Conservation (phyloP, 2,329 filamentous ascomycete species). For the Fusarium ramigenum region DNA sequence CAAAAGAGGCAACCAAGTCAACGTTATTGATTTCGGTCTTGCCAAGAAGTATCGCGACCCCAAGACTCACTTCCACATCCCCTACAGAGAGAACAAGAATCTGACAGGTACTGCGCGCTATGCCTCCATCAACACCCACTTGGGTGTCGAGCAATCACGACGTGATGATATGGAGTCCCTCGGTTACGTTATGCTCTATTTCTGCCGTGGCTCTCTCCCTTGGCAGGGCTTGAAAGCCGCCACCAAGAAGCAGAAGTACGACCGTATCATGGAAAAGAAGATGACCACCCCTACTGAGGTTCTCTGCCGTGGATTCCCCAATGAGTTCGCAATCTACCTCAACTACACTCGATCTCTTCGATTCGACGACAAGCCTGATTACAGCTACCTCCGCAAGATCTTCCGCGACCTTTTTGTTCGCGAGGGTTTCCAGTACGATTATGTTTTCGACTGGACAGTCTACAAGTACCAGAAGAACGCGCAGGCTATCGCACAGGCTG, state of each 20-base stretch:
- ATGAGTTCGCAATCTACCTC: constrained; percentile 99
- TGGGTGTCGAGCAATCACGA: constrained; percentile 98
- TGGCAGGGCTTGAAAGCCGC: constrained; percentile 99
- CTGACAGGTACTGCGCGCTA: constrained; percentile 98
- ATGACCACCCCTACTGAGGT: constrained; percentile 99
- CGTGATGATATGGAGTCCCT: constrained; percentile 99
- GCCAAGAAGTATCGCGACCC: constrained; percentile 99
- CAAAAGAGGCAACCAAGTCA: constrained; percentile 99
- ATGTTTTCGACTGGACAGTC: constrained; percentile 99
- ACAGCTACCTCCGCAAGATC: constrained; percentile 99
- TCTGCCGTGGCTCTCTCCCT: constrained; percentile 97
- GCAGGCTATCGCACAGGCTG: constrained; percentile 88
- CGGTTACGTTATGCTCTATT: constrained; percentile 99
- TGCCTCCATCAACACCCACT: constrained; percentile 97
- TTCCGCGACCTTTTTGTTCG: constrained; percentile 99
- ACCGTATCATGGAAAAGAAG: constrained; percentile 99
- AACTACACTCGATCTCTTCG: constrained; percentile 99
- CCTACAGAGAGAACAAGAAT: constrained; percentile 99
- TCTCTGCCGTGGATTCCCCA: constrained; percentile 98
- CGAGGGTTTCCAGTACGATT: constrained; percentile 99
- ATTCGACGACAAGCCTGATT: constrained; percentile 99
- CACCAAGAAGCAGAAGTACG: constrained; percentile 99
- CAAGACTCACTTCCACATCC: constrained; percentile 99
- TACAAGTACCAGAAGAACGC: constrained; percentile 99
- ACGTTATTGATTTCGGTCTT: constrained; percentile 98